Evolutionary conservation across 2,329 filamentous ascomycete genomes (phyloP), one percentile per base, ranked within the genome.

Genomic region (Penicillium sp.): DNA sequence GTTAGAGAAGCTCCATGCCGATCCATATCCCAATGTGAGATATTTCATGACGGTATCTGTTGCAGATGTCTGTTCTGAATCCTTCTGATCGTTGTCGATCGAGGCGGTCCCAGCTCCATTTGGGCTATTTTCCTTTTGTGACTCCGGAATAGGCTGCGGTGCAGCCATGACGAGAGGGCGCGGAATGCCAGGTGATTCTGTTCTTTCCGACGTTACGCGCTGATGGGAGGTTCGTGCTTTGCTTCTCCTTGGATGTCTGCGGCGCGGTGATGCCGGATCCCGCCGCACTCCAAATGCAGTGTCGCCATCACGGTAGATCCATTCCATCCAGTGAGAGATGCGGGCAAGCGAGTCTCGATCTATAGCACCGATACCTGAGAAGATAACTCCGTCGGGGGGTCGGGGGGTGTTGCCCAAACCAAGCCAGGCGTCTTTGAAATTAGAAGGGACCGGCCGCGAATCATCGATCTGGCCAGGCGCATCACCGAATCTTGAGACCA

Each of bases 401-500:
- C 77, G 76, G 3, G 87, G 82, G 50, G 83, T 79, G 45, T 75
- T 74, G 6, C 86, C 88, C 9, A 77, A 78, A 1, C 90, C 90
- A 26, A 95, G 74, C 90, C 90, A 96, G 32, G 72, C 73, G n/a
- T 63, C 58, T 37, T 67, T 63, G 48, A 59, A 49, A 37, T 50
- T 34, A 26, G 52, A 51, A 24, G 57, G 53, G 18, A 34, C 37
- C 41, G 43, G 33, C 34, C 49, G 52, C 9, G 50, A 49, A 24
- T 64, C 52, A 43, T 63, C 53, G 37, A 62, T 55, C 5, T 61
- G 50, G 7, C 63, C 50, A 6, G 73, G 66, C 5, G 74, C 65
- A 51, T 84, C 78, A 9, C 89, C 91, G 66, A 94, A 97, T 57
- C 86, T 84, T 38, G 88, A 90, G 3, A 96, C 90, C 37, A 96